phyloP scores from a whole-genome alignment of 768 basidiomycete species.

The Galerina marginata region DNA sequence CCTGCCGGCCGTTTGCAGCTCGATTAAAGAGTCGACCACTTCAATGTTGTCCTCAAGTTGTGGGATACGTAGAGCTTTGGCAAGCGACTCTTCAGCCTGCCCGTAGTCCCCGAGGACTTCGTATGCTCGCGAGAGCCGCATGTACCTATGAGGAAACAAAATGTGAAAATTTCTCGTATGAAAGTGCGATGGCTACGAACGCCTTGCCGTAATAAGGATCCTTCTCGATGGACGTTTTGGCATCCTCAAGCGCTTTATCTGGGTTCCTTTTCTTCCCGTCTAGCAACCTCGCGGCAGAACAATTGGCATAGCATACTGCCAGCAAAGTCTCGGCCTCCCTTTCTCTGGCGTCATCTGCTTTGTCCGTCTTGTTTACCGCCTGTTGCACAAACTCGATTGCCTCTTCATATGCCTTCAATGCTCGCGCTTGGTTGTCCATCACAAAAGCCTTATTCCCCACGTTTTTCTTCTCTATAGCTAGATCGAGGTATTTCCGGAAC shows the following conservation, averaged over 20 bases:
- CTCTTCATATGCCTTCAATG: constrained; percentile 1
- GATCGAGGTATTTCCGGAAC: constrained; percentile 4
- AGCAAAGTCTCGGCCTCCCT: neutral
- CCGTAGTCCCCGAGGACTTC: constrained; percentile 15
- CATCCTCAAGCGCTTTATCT: constrained; percentile 1
- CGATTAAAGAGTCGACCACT: constrained; percentile 22
- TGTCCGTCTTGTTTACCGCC: neutral
- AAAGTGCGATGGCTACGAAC: neutral
- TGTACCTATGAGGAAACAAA: constrained; percentile 14
- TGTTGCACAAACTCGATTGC: constrained; percentile 3
- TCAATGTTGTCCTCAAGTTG: constrained; percentile 17
- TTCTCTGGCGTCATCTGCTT: neutral
- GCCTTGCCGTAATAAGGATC: constrained; percentile 9
- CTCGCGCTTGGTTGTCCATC: neutral
- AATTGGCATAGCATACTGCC: constrained; percentile 11
- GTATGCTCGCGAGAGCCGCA: constrained; percentile 21
- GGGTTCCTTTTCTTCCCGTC: neutral
- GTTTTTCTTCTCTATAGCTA: constrained; percentile 1
- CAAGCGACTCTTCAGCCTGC: constrained; percentile 19
- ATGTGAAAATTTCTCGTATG: constrained; percentile 1
- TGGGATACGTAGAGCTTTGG: constrained; percentile 13
- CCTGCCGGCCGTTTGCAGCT: constrained; percentile 20
- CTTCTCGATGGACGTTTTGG: neutral
- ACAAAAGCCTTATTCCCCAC: constrained; percentile 5
- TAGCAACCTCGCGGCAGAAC: constrained; percentile 4